Conservation (phyloP, 2,329 filamentous ascomycete genomes). For the Dactylellina parvicollis region DNA sequence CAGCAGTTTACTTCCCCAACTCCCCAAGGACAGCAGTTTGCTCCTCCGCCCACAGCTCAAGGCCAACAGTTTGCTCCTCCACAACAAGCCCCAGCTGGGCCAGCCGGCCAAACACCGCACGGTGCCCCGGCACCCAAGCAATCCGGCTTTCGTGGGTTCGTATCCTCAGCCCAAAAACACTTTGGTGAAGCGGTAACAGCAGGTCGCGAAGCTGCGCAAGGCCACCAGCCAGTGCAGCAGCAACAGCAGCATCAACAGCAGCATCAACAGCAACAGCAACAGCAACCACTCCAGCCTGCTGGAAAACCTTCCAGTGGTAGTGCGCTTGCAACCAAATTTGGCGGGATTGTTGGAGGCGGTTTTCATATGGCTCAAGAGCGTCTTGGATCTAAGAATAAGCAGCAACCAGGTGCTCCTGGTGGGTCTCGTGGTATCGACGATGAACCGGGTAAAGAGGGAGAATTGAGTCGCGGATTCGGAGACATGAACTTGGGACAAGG, state of each 20-base stretch:
- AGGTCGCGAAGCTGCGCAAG: conserved; percentile 37
- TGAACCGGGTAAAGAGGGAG: conserved; percentile 33
- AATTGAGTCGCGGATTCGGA: conserved; percentile 42
- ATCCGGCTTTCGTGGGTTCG: conserved; percentile 30
- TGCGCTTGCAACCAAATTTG: conserved; percentile 42
- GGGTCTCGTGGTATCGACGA: conserved; percentile 32
- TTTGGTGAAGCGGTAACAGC: conserved; percentile 42
- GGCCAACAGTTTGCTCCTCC: conserved; percentile 15
- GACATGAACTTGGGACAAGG: conserved; percentile 25
- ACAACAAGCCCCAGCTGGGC: conserved; percentile 2
- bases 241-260: conserved; percentile 12
- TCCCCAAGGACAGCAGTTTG: conserved; percentile 23
- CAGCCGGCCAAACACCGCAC: conserved; percentile 3
- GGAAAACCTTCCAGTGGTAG: conserved; percentile 8
- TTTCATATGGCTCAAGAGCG: conserved; percentile 46
- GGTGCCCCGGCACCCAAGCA: conserved; percentile 27
- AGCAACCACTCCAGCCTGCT: neutral
- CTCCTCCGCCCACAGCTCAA: conserved; percentile 15
- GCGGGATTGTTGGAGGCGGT: conserved; percentile 39
- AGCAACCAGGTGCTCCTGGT: conserved; percentile 5
- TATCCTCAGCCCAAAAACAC: conserved; percentile 41
- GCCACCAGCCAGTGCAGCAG: conserved; percentile 11
- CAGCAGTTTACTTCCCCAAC: conserved; percentile 15
- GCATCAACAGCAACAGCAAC: conserved; percentile 2
- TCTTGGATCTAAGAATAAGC: conserved; percentile 23